These are phyloP conservation scores for Prunus mira DNA, from an alignment of 306 rosid species.

Conservation along the genomic window DNA sequence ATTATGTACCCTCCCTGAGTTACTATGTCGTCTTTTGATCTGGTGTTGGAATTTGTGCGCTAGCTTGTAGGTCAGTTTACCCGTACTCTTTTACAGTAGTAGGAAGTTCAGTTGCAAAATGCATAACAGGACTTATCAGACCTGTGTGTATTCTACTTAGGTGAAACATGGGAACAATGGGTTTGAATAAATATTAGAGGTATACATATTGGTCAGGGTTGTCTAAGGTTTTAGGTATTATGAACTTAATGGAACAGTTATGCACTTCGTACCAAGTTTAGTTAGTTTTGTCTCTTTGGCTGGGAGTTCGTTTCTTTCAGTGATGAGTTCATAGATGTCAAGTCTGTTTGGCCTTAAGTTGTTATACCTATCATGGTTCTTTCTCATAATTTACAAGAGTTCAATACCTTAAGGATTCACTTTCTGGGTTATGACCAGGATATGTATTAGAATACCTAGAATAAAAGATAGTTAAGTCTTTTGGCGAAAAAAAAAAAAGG, in stretches of 20 bases:
- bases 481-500: no score
- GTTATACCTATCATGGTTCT: background rate
- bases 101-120: background rate
- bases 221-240: background rate
- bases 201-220: background rate
- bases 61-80: background rate
- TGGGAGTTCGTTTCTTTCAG: background rate
- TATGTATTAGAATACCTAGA: background rate
- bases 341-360: background rate
- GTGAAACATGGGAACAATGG: background rate
- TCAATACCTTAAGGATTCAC: background rate
- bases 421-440: background rate
- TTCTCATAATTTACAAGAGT: background rate
- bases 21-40: background rate
- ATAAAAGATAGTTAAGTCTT: background rate
- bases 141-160: background rate
- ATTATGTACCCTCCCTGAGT: background rate
- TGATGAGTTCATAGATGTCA: background rate
- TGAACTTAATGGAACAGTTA: background rate
- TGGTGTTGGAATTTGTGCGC: background rate
- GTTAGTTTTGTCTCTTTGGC: background rate
- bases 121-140: background rate
- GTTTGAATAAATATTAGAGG: background rate
- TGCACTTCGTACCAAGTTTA: background rate
- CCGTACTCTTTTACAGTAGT: background rate